Conservation (phyloP, 306 rosid genomes). For the Gastrolobium villosum region DNA sequence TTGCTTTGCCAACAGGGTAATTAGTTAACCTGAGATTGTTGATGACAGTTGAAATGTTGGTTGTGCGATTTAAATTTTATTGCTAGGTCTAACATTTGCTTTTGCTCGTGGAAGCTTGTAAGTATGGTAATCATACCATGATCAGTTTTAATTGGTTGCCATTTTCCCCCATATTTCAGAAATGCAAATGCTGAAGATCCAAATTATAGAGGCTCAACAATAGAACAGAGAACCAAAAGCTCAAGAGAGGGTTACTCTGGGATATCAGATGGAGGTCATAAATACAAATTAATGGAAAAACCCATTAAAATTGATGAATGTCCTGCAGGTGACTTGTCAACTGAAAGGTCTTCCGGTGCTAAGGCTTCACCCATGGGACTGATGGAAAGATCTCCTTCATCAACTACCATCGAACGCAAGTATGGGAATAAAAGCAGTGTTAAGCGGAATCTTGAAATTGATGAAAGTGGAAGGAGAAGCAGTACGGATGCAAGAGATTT, state of each 20-base stretch:
- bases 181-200: constrained; percentile 69
- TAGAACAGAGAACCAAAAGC: constrained; percentile 71
- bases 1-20: background rate
- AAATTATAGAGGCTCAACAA: constrained; percentile 68
- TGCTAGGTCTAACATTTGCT: background rate
- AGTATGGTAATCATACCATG: constrained; percentile 30
- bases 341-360: constrained; percentile 81
- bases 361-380: constrained; percentile 86
- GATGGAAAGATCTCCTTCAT: constrained; percentile 80
- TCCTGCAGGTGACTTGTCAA: constrained; percentile 67
- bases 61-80: constrained; percentile 35
- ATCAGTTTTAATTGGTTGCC: constrained; percentile 28
- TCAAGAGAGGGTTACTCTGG: constrained; percentile 74
- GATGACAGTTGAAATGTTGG: constrained; percentile 22
- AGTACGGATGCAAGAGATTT: constrained; percentile 75
- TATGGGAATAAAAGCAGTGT: constrained; percentile 63
- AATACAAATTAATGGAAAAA: constrained; percentile 75
- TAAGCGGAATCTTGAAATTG: constrained; percentile 76
- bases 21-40: constrained; percentile 21
- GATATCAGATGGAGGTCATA: constrained; percentile 71
- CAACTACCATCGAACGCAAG: constrained; percentile 81
- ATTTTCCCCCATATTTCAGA: constrained; percentile 59
- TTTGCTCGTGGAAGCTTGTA: constrained; percentile 20
- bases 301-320: constrained; percentile 71
- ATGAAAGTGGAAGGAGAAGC: constrained; percentile 83